A percentile compares a stretch with the other conserved stretches of the same genome.
These are phyloP conservation scores for Macrotyloma uniflorum DNA, from an alignment of 306 rosid species.

Conservation along the genomic window DNA sequence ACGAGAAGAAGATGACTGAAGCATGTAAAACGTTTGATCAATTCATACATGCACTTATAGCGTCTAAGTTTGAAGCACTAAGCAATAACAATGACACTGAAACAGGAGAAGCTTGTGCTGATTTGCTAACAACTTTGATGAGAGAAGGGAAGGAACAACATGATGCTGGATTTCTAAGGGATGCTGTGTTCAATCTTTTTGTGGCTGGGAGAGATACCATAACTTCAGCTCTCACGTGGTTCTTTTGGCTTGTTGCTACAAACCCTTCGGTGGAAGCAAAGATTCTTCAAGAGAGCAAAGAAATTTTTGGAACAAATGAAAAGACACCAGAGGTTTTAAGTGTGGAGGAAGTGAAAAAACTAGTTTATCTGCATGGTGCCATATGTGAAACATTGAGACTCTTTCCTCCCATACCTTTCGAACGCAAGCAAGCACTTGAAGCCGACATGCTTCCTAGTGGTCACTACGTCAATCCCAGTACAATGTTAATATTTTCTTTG, in stretches of 20 bases:
- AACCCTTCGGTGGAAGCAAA: conserved; percentile 51
- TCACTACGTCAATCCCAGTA: conserved; percentile 26
- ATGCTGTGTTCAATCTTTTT: conserved; percentile 43
- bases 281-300: conserved; percentile 49
- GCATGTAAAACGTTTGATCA: conserved; percentile 42
- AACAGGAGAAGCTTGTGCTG: background rate
- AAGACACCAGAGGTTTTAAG: background rate
- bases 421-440: conserved; percentile 25
- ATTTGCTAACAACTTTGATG: conserved; percentile 33
- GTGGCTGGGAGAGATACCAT: conserved; percentile 56
- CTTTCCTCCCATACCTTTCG: conserved; percentile 53
- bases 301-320: background rate
- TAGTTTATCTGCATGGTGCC: conserved; percentile 64
- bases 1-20: conserved; percentile 41
- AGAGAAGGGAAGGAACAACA: background rate
- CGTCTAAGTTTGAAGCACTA: conserved; percentile 32
- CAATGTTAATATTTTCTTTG: conserved; percentile 25
- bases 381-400: conserved; percentile 59
- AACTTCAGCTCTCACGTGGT: conserved; percentile 54
- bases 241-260: conserved; percentile 53
- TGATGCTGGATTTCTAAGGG: conserved; percentile 51
- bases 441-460: conserved; percentile 62
- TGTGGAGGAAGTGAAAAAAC: conserved; percentile 31
- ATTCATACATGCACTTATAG: conserved; percentile 36
- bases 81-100: background rate